Conservation (phyloP, 495 filamentous ascomycete species). For the Trichoderma erinaceum region DNA sequence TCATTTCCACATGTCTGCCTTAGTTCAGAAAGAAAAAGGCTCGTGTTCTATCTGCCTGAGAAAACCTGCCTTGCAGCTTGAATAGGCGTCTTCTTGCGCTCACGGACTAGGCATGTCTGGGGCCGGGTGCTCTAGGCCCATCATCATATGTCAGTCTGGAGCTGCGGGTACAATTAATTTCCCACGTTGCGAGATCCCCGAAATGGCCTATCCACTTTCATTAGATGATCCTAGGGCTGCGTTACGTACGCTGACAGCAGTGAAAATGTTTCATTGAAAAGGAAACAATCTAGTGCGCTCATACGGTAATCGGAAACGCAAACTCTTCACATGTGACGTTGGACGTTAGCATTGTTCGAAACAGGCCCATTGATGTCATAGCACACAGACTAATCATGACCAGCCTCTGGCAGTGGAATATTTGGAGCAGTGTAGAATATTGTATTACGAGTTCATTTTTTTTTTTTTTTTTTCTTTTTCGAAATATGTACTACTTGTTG, state of each 20-base stretch:
- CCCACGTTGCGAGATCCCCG: conserved; percentile 8
- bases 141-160: not conserved
- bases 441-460: not conserved
- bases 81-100: not conserved
- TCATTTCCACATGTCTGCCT: not conserved
- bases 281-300: not conserved
- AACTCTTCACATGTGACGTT: not conserved
- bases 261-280: not conserved
- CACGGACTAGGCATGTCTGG: not conserved
- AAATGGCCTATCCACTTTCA: not conserved
- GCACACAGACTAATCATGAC: no score
- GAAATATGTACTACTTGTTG: no score
- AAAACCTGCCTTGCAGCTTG: not conserved
- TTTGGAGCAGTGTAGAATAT: no score
- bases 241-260: not conserved
- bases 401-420: no score
- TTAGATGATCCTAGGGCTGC: not conserved
- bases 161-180: conserved; percentile 11
- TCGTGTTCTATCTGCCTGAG: not conserved
- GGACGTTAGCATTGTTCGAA: no score
- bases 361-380: no score
- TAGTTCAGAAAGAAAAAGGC: not conserved
- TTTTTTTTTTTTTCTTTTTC: not conserved
- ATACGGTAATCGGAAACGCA: not conserved
- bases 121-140: not conserved